These are phyloP conservation scores for Glomus cerebriforme DNA, from an alignment of 192 early-diverging fungal species.

Conservation along the genomic window DNA sequence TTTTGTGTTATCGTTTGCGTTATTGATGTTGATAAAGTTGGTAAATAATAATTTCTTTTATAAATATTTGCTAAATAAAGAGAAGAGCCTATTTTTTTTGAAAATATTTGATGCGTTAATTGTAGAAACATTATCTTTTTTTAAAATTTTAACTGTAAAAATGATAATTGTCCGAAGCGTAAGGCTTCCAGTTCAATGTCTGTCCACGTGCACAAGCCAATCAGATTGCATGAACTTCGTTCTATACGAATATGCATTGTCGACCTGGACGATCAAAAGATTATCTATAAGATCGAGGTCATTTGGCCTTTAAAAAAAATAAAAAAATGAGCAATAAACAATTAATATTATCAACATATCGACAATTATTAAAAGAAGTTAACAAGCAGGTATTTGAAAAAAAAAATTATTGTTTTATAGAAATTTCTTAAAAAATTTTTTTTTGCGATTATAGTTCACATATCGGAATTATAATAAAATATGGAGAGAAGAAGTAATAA, in stretches of 20 bases:
- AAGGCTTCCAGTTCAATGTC: too few relatives aligned
- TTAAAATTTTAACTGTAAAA: too few relatives aligned
- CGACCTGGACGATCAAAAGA: too few relatives aligned
- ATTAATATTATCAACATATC: slow-evolving; percentile 8
- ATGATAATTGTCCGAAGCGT: too few relatives aligned
- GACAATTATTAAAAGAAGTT: slow-evolving; percentile 23
- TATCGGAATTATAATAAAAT: slow-evolving; percentile 10
- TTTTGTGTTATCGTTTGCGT: not conserved
- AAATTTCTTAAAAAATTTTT: not conserved
- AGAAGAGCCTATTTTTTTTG: not conserved
- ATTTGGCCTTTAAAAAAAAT: not conserved
- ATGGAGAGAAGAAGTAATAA: slow-evolving; percentile 2
- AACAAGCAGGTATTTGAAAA: not conserved
- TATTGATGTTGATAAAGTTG: not conserved
- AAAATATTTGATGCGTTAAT: too few relatives aligned
- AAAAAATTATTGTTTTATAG: not conserved
- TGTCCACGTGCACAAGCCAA: too few relatives aligned
- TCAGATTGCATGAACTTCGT: too few relatives aligned
- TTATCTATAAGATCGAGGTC: not conserved
- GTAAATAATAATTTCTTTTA: not conserved
- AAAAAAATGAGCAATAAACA: not conserved
- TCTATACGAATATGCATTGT: too few relatives aligned
- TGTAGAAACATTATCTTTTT: too few relatives aligned
- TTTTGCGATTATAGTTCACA: not conserved
- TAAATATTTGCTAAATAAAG: not conserved